Evolutionary conservation across 2,329 filamentous ascomycete species (phyloP).

Genomic region (Fusarium pseudocircinatum): DNA sequence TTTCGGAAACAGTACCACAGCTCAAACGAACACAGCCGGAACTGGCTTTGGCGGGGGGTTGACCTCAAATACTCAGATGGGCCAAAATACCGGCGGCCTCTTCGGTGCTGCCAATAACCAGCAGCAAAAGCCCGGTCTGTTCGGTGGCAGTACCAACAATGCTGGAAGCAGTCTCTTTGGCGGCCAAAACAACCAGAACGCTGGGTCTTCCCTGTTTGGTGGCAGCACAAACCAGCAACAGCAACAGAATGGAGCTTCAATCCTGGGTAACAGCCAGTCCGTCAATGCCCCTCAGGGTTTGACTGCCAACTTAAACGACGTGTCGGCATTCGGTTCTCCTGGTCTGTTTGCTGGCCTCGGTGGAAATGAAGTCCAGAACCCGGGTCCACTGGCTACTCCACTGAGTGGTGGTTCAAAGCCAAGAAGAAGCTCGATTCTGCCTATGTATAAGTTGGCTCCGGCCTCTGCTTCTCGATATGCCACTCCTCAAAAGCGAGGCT

Average conservation of each 20-base stretch:
- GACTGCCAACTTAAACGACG: constrained; percentile 81
- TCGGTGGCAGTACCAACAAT: constrained; percentile 59
- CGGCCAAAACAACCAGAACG: constrained; percentile 56
- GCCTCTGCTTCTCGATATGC: constrained; percentile 80
- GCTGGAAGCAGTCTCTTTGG: constrained; percentile 66
- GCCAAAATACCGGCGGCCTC: constrained; percentile 55
- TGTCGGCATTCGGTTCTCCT: constrained; percentile 89
- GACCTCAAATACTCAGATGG: constrained; percentile 49
- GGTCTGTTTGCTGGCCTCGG: constrained; percentile 83
- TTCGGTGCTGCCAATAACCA: constrained; percentile 58
- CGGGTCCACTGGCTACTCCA: constrained; percentile 91
- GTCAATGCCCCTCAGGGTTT: constrained; percentile 69
- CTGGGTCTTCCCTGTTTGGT: constrained; percentile 57
- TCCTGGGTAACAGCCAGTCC: constrained; percentile 65
- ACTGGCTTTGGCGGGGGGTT: constrained; percentile 56
- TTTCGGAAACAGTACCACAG: constrained; percentile 51
- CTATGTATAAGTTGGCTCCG: constrained; percentile 88
- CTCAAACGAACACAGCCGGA: constrained; percentile 49
- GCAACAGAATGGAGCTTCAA: constrained; percentile 61
- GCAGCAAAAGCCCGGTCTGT: constrained; percentile 59
- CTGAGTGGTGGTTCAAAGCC: constrained; percentile 78
- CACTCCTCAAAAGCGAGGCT: constrained; percentile 87
- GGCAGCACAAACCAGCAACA: constrained; percentile 59
- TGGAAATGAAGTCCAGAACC: constrained; percentile 71
- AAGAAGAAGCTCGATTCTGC: constrained; percentile 81